Evolutionary conservation across 768 basidiomycete genomes (phyloP), one percentile per base, ranked within the genome.

Genomic region (Trametes punicea): DNA sequence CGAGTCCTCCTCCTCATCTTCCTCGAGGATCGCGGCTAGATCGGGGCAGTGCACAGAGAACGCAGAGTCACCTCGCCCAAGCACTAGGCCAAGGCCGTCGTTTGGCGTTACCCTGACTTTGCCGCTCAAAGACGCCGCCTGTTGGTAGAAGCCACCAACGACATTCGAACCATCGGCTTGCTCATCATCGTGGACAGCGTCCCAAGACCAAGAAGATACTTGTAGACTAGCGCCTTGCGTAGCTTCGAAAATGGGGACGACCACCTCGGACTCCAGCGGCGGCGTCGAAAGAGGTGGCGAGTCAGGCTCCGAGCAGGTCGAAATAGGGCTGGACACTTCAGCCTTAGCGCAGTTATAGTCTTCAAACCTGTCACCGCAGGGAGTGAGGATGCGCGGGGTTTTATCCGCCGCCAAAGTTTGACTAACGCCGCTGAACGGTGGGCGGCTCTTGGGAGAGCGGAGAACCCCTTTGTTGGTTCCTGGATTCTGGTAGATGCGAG

Each of bases 301-400:
- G 25, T 53, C 42, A 4, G 51, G 51, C 44, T 53, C 42, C 9
- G 51, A 53, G 34, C 26, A 36, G 3, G 42, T 44, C 30, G 51
- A 44, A 4, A 30, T 10, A 4, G 51, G 40, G 21, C 51, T 41
- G 23, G 13, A 30, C 18, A 41, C 8, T 15, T 48, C 33, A 1
- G 21, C 7, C 11, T 10, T 33, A 6, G 34, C 7, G 25, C 16
- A 4, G 3, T 50, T 36, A 6, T 4, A 13, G 16, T 30, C 47
- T 15, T 15, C 21, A 10, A 25, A 9, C 0, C 6, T 15, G 15
- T 33, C 46, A 4, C 20, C 26, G 18, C 20, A 4, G 11, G 42
- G 31, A 31, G 13, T 31, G 13, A 31, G 13, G 13, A n/a, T n/a
- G n/a, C n/a, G n/a, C n/a, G n/a, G n/a, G n/a, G n/a, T n/a, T n/a